phyloP scores from a whole-genome alignment of 78 protist species.

The Tieghemostelium lacteum region DNA sequence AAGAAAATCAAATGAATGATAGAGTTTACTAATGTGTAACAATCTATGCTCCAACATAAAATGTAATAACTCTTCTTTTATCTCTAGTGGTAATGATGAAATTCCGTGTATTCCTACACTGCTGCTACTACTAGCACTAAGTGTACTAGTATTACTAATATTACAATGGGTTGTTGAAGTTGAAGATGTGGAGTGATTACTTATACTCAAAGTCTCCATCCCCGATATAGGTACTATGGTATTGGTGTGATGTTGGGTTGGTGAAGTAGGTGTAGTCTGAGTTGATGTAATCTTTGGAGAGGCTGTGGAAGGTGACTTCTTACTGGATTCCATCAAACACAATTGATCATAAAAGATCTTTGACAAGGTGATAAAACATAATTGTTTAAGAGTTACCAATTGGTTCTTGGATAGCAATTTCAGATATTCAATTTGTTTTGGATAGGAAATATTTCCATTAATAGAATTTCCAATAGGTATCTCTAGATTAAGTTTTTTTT shows the following conservation, averaged over 20 bases:
- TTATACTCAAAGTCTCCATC: too few species aligned
- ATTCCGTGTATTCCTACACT: not conserved
- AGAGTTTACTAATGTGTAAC: not conserved
- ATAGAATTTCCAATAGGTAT: too few species aligned
- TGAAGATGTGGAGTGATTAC: not conserved
- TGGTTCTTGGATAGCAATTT: not conserved
- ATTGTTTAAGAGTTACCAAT: slow-evolving; percentile 24
- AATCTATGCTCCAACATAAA: slow-evolving; percentile 49
- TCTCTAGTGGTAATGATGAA: slow-evolving; percentile 6
- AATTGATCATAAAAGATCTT: not conserved
- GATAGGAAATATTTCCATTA: not conserved
- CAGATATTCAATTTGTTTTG: slow-evolving; percentile 34
- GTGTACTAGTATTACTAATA: not conserved
- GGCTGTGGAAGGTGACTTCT: too few species aligned
- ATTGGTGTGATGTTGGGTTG: not conserved
- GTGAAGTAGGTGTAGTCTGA: not conserved
- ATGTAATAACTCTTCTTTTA: slow-evolving; percentile 50
- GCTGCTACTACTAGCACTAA: too few species aligned
- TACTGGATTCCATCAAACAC: not conserved
- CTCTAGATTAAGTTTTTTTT: not conserved
- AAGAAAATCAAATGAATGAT: not conserved
- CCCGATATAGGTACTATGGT: not conserved
- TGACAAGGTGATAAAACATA: slow-evolving; percentile 20
- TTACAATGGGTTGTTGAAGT: not conserved
- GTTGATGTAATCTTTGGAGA: too few species aligned